These are phyloP conservation scores for Lumnitzera littorea DNA, from an alignment of 345 rosid genomes.

Conservation along the genomic window DNA sequence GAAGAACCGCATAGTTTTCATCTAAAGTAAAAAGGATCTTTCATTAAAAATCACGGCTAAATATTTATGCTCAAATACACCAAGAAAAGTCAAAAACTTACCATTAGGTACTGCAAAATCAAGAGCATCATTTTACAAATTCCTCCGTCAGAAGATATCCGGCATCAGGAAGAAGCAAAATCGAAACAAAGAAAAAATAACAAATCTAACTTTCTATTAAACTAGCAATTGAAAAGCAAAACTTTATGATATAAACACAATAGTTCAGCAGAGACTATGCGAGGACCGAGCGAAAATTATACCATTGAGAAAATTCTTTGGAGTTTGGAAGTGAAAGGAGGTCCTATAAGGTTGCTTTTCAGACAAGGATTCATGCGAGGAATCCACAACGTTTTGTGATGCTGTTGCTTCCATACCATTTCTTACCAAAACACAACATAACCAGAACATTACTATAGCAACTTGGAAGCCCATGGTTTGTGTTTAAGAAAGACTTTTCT, in stretches of 20 bases:
- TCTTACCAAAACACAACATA: slow-evolving; percentile 10
- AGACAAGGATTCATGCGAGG: slow-evolving; percentile 1
- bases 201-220: too few relatives aligned
- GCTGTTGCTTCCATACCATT: slow-evolving; percentile 8
- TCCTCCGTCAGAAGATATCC: slow-evolving; percentile 17
- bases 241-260: too few relatives aligned
- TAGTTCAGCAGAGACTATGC: too few relatives aligned
- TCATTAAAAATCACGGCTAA: too few relatives aligned
- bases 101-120: slow-evolving; percentile 37
- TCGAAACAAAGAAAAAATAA: background rate
- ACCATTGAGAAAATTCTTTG: slow-evolving; percentile 47
- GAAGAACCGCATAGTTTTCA: too few relatives aligned
- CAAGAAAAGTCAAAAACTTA: slow-evolving; percentile 12
- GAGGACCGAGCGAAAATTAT: background rate
- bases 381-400: background rate
- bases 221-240: too few relatives aligned
- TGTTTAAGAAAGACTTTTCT: too few relatives aligned
- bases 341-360: slow-evolving; percentile 22
- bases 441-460: slow-evolving; percentile 6
- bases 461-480: background rate
- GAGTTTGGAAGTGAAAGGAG: slow-evolving; percentile 44
- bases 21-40: too few relatives aligned
- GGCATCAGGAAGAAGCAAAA: background rate
- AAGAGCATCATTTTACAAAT: slow-evolving; percentile 2
- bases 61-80: too few relatives aligned